Evolutionary conservation across 768 basidiomycete genomes (phyloP).

Genomic region (Paxillus rubicundulus): DNA sequence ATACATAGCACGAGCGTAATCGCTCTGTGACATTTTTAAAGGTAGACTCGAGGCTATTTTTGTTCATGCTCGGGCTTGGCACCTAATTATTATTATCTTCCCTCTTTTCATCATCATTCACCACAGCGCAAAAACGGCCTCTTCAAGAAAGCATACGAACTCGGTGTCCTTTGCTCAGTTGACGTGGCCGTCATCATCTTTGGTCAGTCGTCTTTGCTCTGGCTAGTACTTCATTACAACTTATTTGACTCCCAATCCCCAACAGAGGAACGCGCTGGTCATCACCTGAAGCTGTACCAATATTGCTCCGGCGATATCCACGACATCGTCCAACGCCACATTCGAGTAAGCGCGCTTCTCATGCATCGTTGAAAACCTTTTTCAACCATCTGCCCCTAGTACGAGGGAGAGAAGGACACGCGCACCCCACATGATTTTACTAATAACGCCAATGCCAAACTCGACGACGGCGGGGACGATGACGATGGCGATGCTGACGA

Average conservation of each 20-base stretch:
- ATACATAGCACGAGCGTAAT: conserved; percentile 84
- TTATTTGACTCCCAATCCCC: conserved; percentile 11
- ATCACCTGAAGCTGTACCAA: conserved; percentile 79
- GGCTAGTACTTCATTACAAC: neutral
- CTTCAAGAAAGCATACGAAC: conserved; percentile 90
- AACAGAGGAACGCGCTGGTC: conserved; percentile 74
- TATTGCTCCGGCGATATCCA: conserved; percentile 74
- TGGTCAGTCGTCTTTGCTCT: conserved; percentile 42
- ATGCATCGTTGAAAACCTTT: neutral
- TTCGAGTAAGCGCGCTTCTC: conserved; percentile 40
- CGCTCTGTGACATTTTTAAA: conserved; percentile 90
- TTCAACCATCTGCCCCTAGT: conserved; percentile 29
- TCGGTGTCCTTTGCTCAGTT: conserved; percentile 86
- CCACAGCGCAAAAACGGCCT: conserved; percentile 82
- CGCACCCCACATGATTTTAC: conserved; percentile 50
- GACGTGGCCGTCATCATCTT: conserved; percentile 89
- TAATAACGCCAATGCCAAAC: conserved; percentile 34
- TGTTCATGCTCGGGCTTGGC: conserved; percentile 38
- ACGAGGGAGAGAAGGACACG: conserved; percentile 50
- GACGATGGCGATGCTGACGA: conserved; percentile 37
- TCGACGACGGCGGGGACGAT: conserved; percentile 38
- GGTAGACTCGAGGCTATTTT: conserved; percentile 69
- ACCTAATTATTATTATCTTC: conserved; percentile 29
- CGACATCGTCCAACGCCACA: conserved; percentile 66
- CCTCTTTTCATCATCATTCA: conserved; percentile 13